Base-by-base conservation (phyloP, 2,329 filamentous ascomycete genomes). In the Cordyceps cateniannulata region DNA sequence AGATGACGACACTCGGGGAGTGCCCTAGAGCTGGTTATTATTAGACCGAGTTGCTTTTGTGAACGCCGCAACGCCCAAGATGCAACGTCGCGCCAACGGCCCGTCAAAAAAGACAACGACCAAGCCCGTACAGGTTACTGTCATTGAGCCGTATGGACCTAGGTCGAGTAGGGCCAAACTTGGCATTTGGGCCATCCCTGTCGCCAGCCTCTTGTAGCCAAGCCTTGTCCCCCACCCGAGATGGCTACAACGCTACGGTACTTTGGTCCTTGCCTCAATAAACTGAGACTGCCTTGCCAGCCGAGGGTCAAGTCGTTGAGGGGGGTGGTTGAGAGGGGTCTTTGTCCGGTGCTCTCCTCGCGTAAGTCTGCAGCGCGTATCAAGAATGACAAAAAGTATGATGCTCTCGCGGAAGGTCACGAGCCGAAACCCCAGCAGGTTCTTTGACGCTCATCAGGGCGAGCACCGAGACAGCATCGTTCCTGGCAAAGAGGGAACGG, bases 41-140 rank as follows among this genome's bases (percentile, higher is more conserved):
- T 24, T 47, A 24, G 32, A 18, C 24, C 2, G 12, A 59, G 48
- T 25, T 59, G 35, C 38, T 44, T 59, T 45, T 24, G 6, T 25
- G 16, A 10, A 49, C 35, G 44, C 44, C 40, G 18, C 42, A 35
- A 25, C 20, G 29, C 47, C 14, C 25, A n/a, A 45, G 48, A 52
- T 59, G 56, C 56, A 59, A 59, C 56, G 56, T 59, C 56, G 56
- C 56, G 56, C 56, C 56, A 59, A 59, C 56, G 56, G 56, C 47
- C 56, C 56, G 38, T 45, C 25, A 8, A 44, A 59, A 59, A 42
- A 42, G 7, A 40, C 14, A 32, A 5, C 10, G n/a, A 44, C 29
- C 48, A 35, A 59, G 38, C 48, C 56, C 50, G 32, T 50, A 50
- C 16, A 6, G n/a, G 14, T 32, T 12, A 44, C 5, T 24, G 5